These are phyloP conservation scores for Pythium phragmiticola DNA, from an alignment of 352 stramenopile genomes.

Conservation along the genomic window DNA sequence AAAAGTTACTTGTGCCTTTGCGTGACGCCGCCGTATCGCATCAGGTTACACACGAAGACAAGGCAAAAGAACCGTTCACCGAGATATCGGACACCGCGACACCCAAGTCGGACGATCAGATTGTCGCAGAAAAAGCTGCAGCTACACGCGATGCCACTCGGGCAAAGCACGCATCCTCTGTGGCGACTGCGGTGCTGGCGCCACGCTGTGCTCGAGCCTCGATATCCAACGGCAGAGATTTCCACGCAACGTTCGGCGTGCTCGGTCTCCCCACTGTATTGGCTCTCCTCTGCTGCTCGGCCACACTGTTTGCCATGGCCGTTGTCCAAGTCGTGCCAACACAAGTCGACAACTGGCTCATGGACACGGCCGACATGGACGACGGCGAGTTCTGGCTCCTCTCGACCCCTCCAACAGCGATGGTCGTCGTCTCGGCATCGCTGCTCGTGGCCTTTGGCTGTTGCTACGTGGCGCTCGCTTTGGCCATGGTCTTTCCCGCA, in stretches of 20 bases:
- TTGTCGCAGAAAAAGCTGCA: too few relatives aligned
- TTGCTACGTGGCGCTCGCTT: slow-evolving; percentile 13
- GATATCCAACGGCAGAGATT: not conserved
- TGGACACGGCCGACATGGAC: slow-evolving; percentile 23
- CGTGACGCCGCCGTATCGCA: too few relatives aligned
- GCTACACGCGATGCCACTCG: too few relatives aligned
- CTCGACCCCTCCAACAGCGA: not conserved
- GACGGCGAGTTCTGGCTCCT: slow-evolving; percentile 29
- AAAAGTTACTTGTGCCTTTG: too few relatives aligned
- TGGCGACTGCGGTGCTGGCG: not conserved
- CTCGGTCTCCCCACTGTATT: slow-evolving; percentile 18
- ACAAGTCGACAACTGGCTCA: slow-evolving; percentile 24
- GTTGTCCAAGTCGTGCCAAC: slow-evolving; percentile 22
- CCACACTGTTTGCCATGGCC: slow-evolving; percentile 14
- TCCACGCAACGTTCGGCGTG: slow-evolving; percentile 14
- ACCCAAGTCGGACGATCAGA: not conserved
- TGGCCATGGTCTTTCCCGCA: slow-evolving; percentile 25
- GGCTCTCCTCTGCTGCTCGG: slow-evolving; percentile 11
- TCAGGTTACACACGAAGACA: too few relatives aligned
- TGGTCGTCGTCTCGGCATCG: not conserved
- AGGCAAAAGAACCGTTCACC: not conserved
- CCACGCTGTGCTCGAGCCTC: not conserved
- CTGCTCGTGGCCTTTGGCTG: slow-evolving; percentile 13
- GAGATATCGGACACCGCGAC: not conserved
- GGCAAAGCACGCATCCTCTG: too few relatives aligned